phyloP scores from a whole-genome alignment of 805 yeast genomes.

The Monosporozyma aerobia region DNA sequence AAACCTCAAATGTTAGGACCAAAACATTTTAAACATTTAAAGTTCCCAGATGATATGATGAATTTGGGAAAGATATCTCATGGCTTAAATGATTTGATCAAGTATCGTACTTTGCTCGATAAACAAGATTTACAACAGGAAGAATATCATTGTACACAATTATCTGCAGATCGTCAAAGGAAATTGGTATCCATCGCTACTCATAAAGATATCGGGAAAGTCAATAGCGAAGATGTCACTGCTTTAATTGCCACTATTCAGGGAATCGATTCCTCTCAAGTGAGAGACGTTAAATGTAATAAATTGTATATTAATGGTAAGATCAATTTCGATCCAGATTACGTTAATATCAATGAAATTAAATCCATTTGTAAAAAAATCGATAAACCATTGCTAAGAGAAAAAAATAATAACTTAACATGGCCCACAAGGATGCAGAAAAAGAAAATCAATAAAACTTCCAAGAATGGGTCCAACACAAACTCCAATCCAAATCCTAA shows the following conservation, averaged over 20 bases:
- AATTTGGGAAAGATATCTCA: conserved; percentile 7
- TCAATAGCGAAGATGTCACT: neutral
- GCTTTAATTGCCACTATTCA: conserved; percentile 14
- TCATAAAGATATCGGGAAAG: neutral
- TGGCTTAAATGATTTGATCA: conserved; percentile 4
- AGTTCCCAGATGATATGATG: conserved; percentile 14
- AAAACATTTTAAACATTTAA: conserved; percentile 12
- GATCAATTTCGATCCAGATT: conserved; percentile 7
- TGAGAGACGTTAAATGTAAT: conserved; percentile 8
- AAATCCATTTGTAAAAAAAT: conserved; percentile 18
- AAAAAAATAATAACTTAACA: conserved; percentile 12
- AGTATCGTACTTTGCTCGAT: neutral
- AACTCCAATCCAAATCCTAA: neutral
- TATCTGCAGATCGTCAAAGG: neutral
- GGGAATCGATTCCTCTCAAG: conserved; percentile 16
- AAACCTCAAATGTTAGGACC: conserved; percentile 15
- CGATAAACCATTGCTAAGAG: conserved; percentile 16
- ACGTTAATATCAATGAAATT: conserved; percentile 12
- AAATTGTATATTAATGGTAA: conserved; percentile 2
- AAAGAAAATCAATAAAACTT: conserved; percentile 3
- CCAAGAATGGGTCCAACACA: neutral
- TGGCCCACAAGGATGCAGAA: conserved; percentile 18
- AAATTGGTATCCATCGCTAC: neutral
- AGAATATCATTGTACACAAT: neutral
- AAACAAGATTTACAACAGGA: neutral